Evolutionary conservation across 257 asterid species (phyloP).

Genomic region (Knoxia roxburghii): DNA sequence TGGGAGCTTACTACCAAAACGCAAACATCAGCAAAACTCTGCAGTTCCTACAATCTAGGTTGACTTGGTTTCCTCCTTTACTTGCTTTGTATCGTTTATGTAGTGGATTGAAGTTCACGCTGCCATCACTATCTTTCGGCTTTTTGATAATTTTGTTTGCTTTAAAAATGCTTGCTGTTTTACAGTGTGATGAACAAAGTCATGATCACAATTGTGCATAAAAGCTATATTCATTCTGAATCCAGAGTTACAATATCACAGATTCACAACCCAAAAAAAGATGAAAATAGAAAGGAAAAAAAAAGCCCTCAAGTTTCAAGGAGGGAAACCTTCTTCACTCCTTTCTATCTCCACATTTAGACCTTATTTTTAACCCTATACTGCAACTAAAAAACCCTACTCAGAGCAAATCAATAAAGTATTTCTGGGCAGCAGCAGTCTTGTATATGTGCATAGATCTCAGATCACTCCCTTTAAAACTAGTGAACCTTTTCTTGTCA

Average conservation of each 20-base stretch:
- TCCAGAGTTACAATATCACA: constrained; percentile 48
- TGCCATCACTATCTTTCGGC: not conserved
- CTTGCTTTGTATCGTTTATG: not conserved
- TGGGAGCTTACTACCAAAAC: too few relatives aligned
- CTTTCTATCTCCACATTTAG: constrained; percentile 57
- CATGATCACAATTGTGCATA: constrained; percentile 20
- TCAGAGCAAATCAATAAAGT: too few relatives aligned
- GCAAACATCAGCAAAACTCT: too few relatives aligned
- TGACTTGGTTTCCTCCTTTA: not conserved
- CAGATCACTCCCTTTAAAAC: constrained; percentile 28
- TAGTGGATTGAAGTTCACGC: not conserved
- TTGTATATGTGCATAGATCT: constrained; percentile 65
- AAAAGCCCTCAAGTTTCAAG: constrained; percentile 32
- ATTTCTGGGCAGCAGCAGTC: constrained; percentile 13
- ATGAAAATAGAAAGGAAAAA: not conserved
- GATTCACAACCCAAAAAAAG: constrained; percentile 30
- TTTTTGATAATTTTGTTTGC: too few relatives aligned
- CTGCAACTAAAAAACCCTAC: too few relatives aligned
- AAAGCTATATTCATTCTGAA: constrained; percentile 33
- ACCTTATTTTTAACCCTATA: too few relatives aligned
- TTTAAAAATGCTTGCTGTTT: too few relatives aligned
- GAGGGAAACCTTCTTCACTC: constrained; percentile 38
- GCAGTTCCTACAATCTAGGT: too few relatives aligned
- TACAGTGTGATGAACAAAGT: too few relatives aligned
- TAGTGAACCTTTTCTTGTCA: constrained; percentile 22